Conservation (phyloP, 2,329 filamentous ascomycete genomes). For the Diaporthe sp. region DNA sequence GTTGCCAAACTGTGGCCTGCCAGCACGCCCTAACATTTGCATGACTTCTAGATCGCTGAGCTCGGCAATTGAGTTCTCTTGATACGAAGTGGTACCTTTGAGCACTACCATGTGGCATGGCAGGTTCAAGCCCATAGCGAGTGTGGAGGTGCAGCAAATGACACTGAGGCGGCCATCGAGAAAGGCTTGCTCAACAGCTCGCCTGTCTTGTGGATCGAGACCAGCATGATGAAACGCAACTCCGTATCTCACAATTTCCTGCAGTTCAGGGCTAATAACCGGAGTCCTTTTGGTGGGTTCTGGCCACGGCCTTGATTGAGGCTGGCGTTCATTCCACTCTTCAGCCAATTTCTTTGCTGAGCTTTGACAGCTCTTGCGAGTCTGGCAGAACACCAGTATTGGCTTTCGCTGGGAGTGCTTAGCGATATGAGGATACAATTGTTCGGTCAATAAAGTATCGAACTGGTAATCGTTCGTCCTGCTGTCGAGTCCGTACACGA, state of each 20-base stretch:
- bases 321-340: slow-evolving; percentile 69
- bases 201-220: slow-evolving; percentile 74
- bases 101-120: slow-evolving; percentile 87
- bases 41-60: slow-evolving; percentile 88
- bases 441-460: slow-evolving; percentile 76
- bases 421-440: slow-evolving; percentile 75
- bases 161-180: slow-evolving; percentile 79
- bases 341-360: slow-evolving; percentile 78
- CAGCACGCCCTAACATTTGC: slow-evolving; percentile 91
- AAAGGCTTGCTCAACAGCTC: slow-evolving; percentile 76
- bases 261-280: slow-evolving; percentile 72
- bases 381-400: slow-evolving; percentile 87
- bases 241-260: slow-evolving; percentile 63
- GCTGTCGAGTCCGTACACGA: slow-evolving; percentile 79
- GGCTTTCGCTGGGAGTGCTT: slow-evolving; percentile 80
- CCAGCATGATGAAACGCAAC: slow-evolving; percentile 90
- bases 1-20: slow-evolving; percentile 85
- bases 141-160: slow-evolving; percentile 89
- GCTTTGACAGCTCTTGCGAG: slow-evolving; percentile 75
- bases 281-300: slow-evolving; percentile 64
- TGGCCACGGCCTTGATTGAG: slow-evolving; percentile 72
- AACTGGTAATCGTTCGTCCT: slow-evolving; percentile 81
- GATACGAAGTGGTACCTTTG: slow-evolving; percentile 81
- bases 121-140: slow-evolving; percentile 87
- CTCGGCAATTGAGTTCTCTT: slow-evolving; percentile 72